Conservation (phyloP, 1,139 yeast species). For the Kodamaea arcana region DNA sequence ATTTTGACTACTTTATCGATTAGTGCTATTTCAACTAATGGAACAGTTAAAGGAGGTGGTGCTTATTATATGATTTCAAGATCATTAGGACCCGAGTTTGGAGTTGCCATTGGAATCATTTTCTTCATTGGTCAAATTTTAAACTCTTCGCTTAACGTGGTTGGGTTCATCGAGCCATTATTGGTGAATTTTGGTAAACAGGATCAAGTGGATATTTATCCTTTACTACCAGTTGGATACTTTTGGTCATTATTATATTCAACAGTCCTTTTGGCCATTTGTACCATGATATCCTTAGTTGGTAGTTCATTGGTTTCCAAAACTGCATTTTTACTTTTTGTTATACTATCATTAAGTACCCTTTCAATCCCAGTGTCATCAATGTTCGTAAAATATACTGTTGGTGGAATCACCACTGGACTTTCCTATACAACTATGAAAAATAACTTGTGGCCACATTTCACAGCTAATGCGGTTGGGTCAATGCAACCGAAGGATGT, state of each 20-base stretch:
- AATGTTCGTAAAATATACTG: conserved; percentile 47
- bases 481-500: conserved; percentile 54
- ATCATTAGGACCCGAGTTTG: conserved; percentile 78
- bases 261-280: conserved; percentile 59
- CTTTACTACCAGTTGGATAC: conserved; percentile 50
- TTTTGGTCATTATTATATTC: conserved; percentile 61
- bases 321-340: conserved; percentile 75
- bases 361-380: conserved; percentile 80
- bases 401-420: conserved; percentile 58
- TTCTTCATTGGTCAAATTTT: conserved; percentile 74
- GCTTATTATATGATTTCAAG: conserved; percentile 81
- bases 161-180: conserved; percentile 73
- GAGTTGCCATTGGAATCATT: conserved; percentile 77
- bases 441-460: conserved; percentile 69
- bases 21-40: conserved; percentile 78
- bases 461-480: conserved; percentile 91
- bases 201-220: conserved; percentile 51
- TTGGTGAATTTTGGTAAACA: conserved; percentile 57
- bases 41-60: conserved; percentile 81
- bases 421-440: conserved; percentile 60
- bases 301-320: conserved; percentile 82
- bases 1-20: conserved; percentile 67
- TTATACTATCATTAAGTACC: conserved; percentile 66
- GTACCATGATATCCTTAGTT: conserved; percentile 74
- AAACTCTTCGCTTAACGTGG: conserved; percentile 73